A percentile compares a stretch with the other conserved stretches of the same genome.
Conservation (phyloP, 306 rosid species). For the Castanea sativa region DNA sequence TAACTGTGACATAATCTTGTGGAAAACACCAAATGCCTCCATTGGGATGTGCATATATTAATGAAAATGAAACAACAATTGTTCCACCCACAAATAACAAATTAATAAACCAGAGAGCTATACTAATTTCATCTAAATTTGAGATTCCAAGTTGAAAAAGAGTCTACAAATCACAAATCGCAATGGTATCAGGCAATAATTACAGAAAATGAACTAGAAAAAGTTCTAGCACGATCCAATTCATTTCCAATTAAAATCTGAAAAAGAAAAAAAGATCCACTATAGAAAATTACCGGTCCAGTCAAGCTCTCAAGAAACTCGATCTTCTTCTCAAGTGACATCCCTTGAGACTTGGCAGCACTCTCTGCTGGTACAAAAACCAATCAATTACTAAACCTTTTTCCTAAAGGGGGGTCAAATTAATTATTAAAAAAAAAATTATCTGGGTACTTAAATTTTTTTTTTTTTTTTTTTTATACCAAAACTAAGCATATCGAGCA, state of each 20-base stretch:
- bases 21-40: neutral
- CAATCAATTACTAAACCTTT: slow-evolving; percentile 9
- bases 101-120: neutral
- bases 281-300: slow-evolving; percentile 53
- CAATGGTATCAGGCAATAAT: neutral
- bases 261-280: neutral
- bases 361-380: slow-evolving; percentile 43
- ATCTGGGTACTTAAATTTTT: neutral
- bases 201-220: neutral
- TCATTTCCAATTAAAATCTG: neutral
- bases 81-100: neutral
- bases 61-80: neutral
- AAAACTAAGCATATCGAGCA: neutral
- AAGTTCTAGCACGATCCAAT: neutral
- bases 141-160: neutral
- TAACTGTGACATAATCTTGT: neutral
- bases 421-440: neutral
- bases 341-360: slow-evolving; percentile 40
- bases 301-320: slow-evolving; percentile 73
- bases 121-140: neutral
- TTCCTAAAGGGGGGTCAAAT: neutral
- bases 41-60: neutral
- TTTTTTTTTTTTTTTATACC: no score
- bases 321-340: slow-evolving; percentile 85
- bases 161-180: neutral